Evolutionary conservation across 176 grass and related monocot genomes (phyloP), one percentile per base, ranked within the genome.

Genomic region (Zizania latifolia): DNA sequence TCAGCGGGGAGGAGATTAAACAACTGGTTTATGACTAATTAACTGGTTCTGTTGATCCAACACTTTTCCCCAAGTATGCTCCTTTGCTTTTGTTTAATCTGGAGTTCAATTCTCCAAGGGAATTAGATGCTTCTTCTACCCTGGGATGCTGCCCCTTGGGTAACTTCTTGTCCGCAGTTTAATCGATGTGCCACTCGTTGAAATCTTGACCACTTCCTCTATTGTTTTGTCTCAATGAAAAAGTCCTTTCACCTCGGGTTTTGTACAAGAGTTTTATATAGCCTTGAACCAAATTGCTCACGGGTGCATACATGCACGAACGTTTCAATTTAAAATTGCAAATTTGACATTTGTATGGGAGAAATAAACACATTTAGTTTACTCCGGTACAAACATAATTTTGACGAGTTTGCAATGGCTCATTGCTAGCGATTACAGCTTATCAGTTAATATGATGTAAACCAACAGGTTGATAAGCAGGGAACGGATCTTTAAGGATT

Each of bases 111-210:
- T 74, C 74, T 81, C 41, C 74, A 71, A 68, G 32, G 55, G 73
- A 63, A 90, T 97, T 90, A 87, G 88, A 91, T 89, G 80, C 88
- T 93, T 84, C 78, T 93, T 70, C 71, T 61, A n/a, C n/a, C 83
- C 71, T 96, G 59, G 90, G 82, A 45, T 70, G 75, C 40, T 65
- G 62, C 53, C 84, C 56, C 48, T 80, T 76, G 53, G 81, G 71
- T 91, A 75, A 56, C 72, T 90, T 70, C 31, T 46, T 84, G 85
- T 82, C 90, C 3, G 38, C 50, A 60, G 63, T 73, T 79, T 61
- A 68, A 85, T 75, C 62, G 26, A 81, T 76, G 45, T 58, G 33
- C 65, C 82, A n/a, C n/a, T 74, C 1, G 5, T 82, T 69, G 70
- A 86, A 73, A 82, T 73, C n/a, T 79, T 77, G 32, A 26, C 43